Conservation (phyloP, 1,284 basidiomycete species). For the Volvariella volvacea region DNA sequence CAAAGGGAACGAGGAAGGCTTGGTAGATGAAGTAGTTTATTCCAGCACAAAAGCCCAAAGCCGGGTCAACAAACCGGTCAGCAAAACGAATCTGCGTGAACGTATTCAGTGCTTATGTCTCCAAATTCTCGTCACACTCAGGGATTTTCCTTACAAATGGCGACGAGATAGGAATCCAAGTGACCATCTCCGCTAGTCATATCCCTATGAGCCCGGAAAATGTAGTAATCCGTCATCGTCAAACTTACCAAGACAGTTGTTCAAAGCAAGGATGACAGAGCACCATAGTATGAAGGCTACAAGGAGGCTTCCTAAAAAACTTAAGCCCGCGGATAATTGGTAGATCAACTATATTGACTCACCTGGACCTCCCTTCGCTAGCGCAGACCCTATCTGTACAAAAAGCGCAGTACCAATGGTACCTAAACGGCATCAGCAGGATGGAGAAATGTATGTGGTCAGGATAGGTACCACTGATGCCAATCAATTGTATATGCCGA, state of each 20-base stretch:
- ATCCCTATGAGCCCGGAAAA: not conserved
- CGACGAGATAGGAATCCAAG: conserved; percentile 43
- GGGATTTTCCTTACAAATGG: conserved; percentile 31
- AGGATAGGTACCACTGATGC: conserved; percentile 31
- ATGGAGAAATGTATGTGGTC: not conserved
- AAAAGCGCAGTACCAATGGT: conserved; percentile 42
- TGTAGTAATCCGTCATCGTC: not conserved
- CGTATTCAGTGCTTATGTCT: not conserved
- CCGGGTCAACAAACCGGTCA: conserved; percentile 41
- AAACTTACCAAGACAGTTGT: conserved; percentile 35
- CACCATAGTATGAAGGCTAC: conserved; percentile 40
- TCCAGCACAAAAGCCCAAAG: conserved; percentile 38
- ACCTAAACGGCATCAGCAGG: conserved; percentile 18
- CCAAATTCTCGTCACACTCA: too few species aligned
- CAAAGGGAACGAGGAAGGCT: conserved; percentile 37
- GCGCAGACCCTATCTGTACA: conserved; percentile 36
- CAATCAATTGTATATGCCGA: conserved; percentile 43
- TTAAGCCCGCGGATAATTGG: not conserved
- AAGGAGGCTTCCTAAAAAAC: conserved; percentile 30
- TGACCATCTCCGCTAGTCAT: conserved; percentile 42
- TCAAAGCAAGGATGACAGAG: conserved; percentile 38
- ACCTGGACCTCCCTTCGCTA: conserved; percentile 42
- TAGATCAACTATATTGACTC: conserved; percentile 10
- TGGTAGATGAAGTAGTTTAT: conserved; percentile 42
- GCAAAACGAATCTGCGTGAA: conserved; percentile 33